Evolutionary conservation across 1,139 yeast species (phyloP).

Genomic region (Nadsonia commutata): DNA sequence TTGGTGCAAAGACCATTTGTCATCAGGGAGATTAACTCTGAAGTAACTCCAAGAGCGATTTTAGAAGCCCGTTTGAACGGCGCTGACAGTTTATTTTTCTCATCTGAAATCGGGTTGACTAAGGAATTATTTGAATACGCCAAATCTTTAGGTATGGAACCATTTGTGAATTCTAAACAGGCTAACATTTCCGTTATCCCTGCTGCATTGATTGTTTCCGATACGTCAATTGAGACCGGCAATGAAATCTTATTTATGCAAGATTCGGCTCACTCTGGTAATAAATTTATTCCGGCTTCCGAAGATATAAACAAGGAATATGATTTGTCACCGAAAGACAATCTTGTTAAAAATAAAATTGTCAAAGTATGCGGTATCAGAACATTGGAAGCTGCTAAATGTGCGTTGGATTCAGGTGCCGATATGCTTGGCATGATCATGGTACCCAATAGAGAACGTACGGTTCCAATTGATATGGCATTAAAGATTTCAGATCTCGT

Average conservation of each 20-base stretch:
- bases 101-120: constrained; percentile 50
- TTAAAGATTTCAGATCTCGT: constrained; percentile 32
- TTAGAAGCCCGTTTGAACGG: constrained; percentile 88
- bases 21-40: not conserved
- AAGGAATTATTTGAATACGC: constrained; percentile 58
- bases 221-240: not conserved
- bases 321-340: not conserved
- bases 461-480: constrained; percentile 45
- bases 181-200: not conserved
- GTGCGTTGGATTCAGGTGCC: constrained; percentile 59
- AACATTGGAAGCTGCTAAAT: constrained; percentile 48
- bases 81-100: constrained; percentile 81
- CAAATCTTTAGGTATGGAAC: constrained; percentile 67
- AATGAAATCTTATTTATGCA: not conserved
- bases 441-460: constrained; percentile 69
- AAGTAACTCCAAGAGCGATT: constrained; percentile 24
- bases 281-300: not conserved
- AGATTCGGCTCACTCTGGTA: not conserved
- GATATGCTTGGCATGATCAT: constrained; percentile 70
- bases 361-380: constrained; percentile 80
- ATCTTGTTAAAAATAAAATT: constrained; percentile 11
- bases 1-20: not conserved
- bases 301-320: not conserved
- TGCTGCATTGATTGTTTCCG: not conserved
- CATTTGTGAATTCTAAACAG: constrained; percentile 52